Evolutionary conservation across 495 filamentous ascomycete species (phyloP).

Genomic region (Immersiella caudata): DNA sequence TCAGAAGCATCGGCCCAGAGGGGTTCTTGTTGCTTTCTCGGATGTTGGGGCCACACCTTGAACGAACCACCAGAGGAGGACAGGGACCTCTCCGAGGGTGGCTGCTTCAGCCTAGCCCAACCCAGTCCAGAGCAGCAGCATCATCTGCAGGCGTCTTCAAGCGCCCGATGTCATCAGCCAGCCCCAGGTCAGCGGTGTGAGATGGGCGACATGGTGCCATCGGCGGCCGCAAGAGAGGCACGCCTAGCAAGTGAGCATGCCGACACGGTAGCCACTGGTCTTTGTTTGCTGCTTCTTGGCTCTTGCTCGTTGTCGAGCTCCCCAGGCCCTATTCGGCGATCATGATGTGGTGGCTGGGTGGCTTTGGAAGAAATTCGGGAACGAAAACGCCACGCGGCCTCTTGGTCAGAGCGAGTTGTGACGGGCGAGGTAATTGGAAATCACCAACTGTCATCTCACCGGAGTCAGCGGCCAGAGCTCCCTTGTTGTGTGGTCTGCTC

Average conservation of each 20-base stretch:
- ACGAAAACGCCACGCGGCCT: not conserved
- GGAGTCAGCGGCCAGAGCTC: too few relatives aligned
- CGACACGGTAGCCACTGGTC: too few relatives aligned
- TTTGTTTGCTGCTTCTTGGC: not conserved
- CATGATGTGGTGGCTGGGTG: not conserved
- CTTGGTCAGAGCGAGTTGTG: not conserved
- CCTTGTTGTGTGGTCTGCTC: too few relatives aligned
- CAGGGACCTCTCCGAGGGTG: not conserved
- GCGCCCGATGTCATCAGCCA: slow-evolving; percentile 4
- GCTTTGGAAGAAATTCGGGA: not conserved
- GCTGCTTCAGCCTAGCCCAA: not conserved
- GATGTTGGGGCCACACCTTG: too few relatives aligned
- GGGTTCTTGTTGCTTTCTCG: too few relatives aligned
- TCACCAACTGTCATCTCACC: not conserved
- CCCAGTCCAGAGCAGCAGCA: not conserved
- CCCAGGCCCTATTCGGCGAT: not conserved
- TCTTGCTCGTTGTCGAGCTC: not conserved
- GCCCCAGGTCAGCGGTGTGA: slow-evolving; percentile 7
- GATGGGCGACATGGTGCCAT: slow-evolving; percentile 7
- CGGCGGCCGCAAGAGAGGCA: not conserved
- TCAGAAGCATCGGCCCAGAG: not conserved
- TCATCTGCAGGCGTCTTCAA: not conserved
- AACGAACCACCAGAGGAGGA: not conserved
- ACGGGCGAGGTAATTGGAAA: not conserved
- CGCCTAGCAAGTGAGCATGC: not conserved